Base-by-base conservation (phyloP, 768 basidiomycete genomes). In the Pleurotus tuoliensis region DNA sequence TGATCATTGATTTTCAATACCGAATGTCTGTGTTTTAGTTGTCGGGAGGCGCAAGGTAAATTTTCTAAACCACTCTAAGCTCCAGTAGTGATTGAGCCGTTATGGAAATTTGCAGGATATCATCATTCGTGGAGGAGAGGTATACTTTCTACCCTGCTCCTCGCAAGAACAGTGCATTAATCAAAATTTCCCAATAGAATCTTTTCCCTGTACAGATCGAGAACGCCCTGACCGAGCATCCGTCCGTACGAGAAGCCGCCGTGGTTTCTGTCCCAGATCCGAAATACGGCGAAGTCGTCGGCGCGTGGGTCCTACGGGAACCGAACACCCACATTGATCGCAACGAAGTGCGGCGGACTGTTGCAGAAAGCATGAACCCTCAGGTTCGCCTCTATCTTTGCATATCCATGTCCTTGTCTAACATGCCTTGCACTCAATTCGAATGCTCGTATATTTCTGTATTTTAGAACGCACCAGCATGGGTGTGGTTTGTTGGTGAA, bases 71-170 rank as follows among this genome's bases (percentile, higher is more conserved):
- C 34, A 38, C 13, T 15, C 5, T 54, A 18, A 15, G 38, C 45
- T 12, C 47, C 3, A 20, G 18, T 56, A 5, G 39, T 5, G 5
- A 13, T 16, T n/a, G 16, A 22, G 25, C 57, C 48, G 22, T 61
- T 49, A 8, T 2, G 5, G 43, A n/a, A 34, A 25, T 8, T 34
- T 27, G 22, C 55, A 88, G 83, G 91, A 93, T 66, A 82, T 92
- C 52, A 91, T 93, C 62, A 92, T 93, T 60, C 86, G 91, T 16
- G 91, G 90, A 15, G 91, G 91, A 59, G 91, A 93, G 78, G 88
- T 87, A 58, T 9, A 71, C 46, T 25, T 8, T 30, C 30, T 30
- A 30, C 30, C 30, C 30, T 9, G 30, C 30, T 30, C 30, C 30
- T 30, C 8, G 30, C 7, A 30, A 1, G 8, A 30, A 30, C 30